Conservation (phyloP, 108 stramenopile genomes). For the Fistulifera pelliculosa region DNA sequence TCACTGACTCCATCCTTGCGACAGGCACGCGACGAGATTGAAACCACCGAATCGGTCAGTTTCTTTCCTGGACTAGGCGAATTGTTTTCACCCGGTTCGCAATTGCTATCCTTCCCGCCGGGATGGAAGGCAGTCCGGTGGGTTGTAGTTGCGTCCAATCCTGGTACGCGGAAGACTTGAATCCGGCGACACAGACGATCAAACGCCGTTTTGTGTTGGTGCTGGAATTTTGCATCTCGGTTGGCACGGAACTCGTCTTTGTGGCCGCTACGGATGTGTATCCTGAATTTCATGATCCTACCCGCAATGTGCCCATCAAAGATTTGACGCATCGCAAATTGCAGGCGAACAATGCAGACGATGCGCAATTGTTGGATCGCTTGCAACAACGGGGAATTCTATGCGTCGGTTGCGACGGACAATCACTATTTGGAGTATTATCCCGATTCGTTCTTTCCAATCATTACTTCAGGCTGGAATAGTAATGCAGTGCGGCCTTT, state of each 20-base stretch:
- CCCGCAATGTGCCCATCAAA: constrained; percentile 34
- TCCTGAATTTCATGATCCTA: constrained; percentile 53
- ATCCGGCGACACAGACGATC: constrained; percentile 47
- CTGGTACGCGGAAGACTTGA: constrained; percentile 53
- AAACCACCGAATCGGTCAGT: constrained; percentile 34
- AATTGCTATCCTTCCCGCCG: constrained; percentile 45
- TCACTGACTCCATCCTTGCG: constrained; percentile 26
- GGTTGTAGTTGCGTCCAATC: constrained; percentile 56
- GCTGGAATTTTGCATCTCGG: constrained; percentile 49
- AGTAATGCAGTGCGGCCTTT: constrained; percentile 54
- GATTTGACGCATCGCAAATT: constrained; percentile 51
- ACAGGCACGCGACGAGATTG: constrained; percentile 40
- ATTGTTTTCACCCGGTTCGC: constrained; percentile 47
- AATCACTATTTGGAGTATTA: constrained; percentile 65
- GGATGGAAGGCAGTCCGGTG: constrained; percentile 61
- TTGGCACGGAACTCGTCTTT: constrained; percentile 54
- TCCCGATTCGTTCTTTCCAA: constrained; percentile 51
- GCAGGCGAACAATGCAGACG: constrained; percentile 18
- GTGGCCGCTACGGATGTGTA: constrained; percentile 57
- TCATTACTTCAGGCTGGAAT: constrained; percentile 51
- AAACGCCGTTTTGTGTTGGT: constrained; percentile 50
- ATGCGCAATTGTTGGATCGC: constrained; percentile 27
- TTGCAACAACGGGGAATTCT: constrained; percentile 56
- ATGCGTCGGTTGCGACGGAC: constrained; percentile 46
- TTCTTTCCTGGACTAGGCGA: constrained; percentile 63